Conservation (phyloP, 768 basidiomycete species). For the Pleurotus giganteus region DNA sequence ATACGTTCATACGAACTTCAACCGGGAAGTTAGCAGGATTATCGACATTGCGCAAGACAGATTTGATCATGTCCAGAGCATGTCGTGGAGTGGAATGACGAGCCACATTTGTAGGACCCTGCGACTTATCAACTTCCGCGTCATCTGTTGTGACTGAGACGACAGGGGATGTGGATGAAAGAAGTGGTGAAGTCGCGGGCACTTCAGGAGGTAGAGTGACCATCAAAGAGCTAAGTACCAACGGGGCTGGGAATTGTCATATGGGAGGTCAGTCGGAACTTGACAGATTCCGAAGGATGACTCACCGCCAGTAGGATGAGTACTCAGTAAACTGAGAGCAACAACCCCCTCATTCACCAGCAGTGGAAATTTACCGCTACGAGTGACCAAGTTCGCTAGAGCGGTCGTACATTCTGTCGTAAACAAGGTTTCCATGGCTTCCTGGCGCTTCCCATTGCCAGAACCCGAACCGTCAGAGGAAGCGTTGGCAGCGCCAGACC, state of each 20-base stretch:
- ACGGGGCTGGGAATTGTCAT: constrained; percentile 39
- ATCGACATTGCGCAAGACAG: constrained; percentile 50
- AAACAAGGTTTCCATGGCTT: constrained; percentile 50
- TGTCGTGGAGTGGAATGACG: constrained; percentile 46
- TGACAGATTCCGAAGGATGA: constrained; percentile 5
- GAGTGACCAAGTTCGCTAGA: constrained; percentile 68
- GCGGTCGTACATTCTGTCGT: constrained; percentile 55
- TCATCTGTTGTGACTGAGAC: not conserved
- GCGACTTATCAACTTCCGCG: not conserved
- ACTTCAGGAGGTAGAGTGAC: constrained; percentile 44
- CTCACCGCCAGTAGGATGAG: constrained; percentile 64
- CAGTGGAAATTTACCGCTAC: constrained; percentile 78
- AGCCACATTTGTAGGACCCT: constrained; percentile 39
- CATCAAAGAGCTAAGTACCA: constrained; percentile 62
- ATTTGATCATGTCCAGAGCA: constrained; percentile 67
- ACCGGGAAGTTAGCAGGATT: constrained; percentile 59
- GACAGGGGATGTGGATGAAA: constrained; percentile 32
- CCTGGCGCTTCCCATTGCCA: constrained; percentile 42
- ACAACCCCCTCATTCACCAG: constrained; percentile 89
- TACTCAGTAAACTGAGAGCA: constrained; percentile 74
- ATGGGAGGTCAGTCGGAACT: constrained; percentile 7
- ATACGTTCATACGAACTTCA: constrained; percentile 77
- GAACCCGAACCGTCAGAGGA: constrained; percentile 20
- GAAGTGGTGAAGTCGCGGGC: constrained; percentile 25
- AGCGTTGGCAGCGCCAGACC: constrained; percentile 38